These are phyloP conservation scores for Candida glaebosa DNA, from an alignment of 805 yeast species.

Conservation along the genomic window DNA sequence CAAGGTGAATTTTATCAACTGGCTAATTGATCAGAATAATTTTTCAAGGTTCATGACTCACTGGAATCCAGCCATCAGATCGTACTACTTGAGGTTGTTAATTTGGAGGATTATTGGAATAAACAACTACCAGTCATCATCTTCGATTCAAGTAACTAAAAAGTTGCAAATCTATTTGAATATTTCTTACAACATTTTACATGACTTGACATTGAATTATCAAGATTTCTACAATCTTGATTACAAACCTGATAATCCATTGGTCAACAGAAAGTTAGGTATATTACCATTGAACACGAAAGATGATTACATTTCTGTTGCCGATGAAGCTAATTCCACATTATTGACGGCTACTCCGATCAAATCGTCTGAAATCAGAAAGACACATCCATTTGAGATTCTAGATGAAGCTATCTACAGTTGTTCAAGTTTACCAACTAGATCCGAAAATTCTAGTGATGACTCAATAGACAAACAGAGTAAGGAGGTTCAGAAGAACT, in stretches of 20 bases:
- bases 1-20: slow-evolving; percentile 47
- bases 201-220: slow-evolving; percentile 24
- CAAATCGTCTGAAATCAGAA: slow-evolving; percentile 36
- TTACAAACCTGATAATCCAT: slow-evolving; percentile 35
- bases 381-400: slow-evolving; percentile 59
- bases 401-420: slow-evolving; percentile 63
- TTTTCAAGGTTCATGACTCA: slow-evolving; percentile 67
- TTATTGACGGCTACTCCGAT: slow-evolving; percentile 14
- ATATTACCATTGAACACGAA: slow-evolving; percentile 34
- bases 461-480: slow-evolving; percentile 5
- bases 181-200: slow-evolving; percentile 21
- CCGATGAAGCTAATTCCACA: slow-evolving; percentile 8
- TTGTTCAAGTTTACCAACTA: slow-evolving; percentile 20
- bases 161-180: slow-evolving; percentile 29
- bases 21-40: slow-evolving; percentile 47
- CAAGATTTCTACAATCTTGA: slow-evolving; percentile 16
- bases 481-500: slow-evolving; percentile 7
- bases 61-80: slow-evolving; percentile 75
- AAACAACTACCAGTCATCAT: slow-evolving; percentile 35
- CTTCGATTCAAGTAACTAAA: slow-evolving; percentile 26
- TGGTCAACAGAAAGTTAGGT: slow-evolving; percentile 47
- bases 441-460: slow-evolving; percentile 1
- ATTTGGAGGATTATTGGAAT: slow-evolving; percentile 61
- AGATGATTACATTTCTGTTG: slow-evolving; percentile 17
- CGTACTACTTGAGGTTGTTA: slow-evolving; percentile 62